Evolutionary conservation across 2,329 filamentous ascomycete species (phyloP).

Genomic region (Aciculosporium take): DNA sequence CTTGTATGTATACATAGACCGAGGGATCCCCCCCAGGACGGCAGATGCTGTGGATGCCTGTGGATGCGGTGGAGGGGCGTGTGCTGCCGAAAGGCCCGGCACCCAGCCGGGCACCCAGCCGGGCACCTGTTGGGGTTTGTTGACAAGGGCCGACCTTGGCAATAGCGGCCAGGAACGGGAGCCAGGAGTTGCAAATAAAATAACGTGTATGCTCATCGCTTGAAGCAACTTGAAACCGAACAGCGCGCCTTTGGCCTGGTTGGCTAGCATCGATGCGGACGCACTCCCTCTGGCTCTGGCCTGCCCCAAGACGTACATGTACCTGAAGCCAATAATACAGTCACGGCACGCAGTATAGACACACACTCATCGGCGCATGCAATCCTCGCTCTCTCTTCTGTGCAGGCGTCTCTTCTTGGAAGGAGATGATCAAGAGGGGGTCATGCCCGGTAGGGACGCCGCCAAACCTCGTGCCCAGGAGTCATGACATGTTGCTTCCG

Average conservation of each 20-base stretch:
- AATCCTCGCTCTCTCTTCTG: conserved; percentile 13
- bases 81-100: conserved; percentile 33
- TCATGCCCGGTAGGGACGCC: not conserved
- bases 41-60: conserved; percentile 22
- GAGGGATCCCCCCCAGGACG: conserved; percentile 24
- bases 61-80: conserved; percentile 25
- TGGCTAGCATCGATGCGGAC: conserved; percentile 7
- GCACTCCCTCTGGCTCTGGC: not conserved
- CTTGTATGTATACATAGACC: conserved; percentile 27
- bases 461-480: not conserved
- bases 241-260: conserved; percentile 2
- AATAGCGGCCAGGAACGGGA: conserved; percentile 25
- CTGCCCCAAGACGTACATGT: not conserved
- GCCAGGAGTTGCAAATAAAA: conserved; percentile 13
- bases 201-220: not conserved
- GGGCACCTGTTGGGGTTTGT: conserved; percentile 13
- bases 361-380: not conserved
- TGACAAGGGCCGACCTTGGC: conserved; percentile 22
- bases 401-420: conserved; percentile 34
- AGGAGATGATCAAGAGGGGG: conserved; percentile 22
- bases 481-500: not conserved
- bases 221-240: conserved; percentile 5
- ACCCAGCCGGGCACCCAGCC: conserved; percentile 35
- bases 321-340: not conserved
- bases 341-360: not conserved